Percentiles rank a stretch among this genome's conserved stretches.
Conservation (phyloP, 2,329 filamentous ascomycete genomes). For the Orbilia blumenaviensis region DNA sequence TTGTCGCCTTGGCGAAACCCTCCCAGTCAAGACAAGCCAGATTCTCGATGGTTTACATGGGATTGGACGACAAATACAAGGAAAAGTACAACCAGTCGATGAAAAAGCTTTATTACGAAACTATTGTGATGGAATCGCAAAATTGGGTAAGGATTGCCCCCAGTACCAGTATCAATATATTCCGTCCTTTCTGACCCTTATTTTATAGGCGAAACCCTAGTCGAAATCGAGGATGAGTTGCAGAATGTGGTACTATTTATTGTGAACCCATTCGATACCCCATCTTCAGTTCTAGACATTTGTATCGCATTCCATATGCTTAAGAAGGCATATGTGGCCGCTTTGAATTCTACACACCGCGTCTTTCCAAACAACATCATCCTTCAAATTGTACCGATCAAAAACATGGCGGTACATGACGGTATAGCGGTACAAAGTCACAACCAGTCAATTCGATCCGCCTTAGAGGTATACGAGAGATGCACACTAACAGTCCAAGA, state of each 20-base stretch:
- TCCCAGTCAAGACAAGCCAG: slow-evolving; percentile 60
- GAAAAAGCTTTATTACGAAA: slow-evolving; percentile 44
- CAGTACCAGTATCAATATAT: slow-evolving; percentile 60
- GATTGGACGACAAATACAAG: slow-evolving; percentile 48
- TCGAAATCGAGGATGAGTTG: slow-evolving; percentile 59
- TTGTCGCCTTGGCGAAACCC: slow-evolving; percentile 56
- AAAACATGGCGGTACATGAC: slow-evolving; percentile 72
- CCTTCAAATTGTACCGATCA: slow-evolving; percentile 77
- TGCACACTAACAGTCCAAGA: slow-evolving; percentile 65
- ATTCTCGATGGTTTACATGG: slow-evolving; percentile 62
- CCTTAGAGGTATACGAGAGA: slow-evolving; percentile 80
- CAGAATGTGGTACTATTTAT: slow-evolving; percentile 79
- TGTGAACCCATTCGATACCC: slow-evolving; percentile 73
- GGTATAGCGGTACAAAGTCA: slow-evolving; percentile 72
- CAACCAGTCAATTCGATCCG: slow-evolving; percentile 70
- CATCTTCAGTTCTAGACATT: slow-evolving; percentile 72
- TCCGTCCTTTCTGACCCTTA: no score
- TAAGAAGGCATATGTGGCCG: slow-evolving; percentile 70
- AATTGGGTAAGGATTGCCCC: slow-evolving; percentile 57
- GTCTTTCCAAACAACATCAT: slow-evolving; percentile 72
- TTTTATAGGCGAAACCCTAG: slow-evolving; percentile 56
- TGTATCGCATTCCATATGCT: slow-evolving; percentile 78
- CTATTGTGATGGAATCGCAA: slow-evolving; percentile 54
- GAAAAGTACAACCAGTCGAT: slow-evolving; percentile 42
- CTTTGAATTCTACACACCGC: slow-evolving; percentile 63